phyloP scores from a whole-genome alignment of 768 basidiomycete genomes.

The Lactarius deliciosus region DNA sequence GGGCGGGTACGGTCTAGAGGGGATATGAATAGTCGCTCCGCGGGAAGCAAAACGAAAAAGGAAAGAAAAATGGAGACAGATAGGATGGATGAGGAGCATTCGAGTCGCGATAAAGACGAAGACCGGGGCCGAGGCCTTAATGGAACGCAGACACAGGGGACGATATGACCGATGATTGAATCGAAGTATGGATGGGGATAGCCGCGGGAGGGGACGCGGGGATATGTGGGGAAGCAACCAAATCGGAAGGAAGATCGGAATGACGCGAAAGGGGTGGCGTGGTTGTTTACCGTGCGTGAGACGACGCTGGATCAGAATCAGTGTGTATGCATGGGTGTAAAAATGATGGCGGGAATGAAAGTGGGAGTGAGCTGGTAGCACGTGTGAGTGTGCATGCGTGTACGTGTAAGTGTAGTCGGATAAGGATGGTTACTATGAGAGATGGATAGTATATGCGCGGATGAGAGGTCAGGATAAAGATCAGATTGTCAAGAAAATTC shows the following conservation, averaged over 20 bases:
- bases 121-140: conserved; percentile 15
- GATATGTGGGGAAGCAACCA: conserved; percentile 26
- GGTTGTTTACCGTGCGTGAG: background rate
- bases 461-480: background rate
- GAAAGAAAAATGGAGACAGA: background rate
- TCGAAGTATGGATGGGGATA: conserved; percentile 11
- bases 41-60: conserved; percentile 5
- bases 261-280: conserved; percentile 13
- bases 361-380: conserved; percentile 10
- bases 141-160: background rate
- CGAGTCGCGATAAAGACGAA: conserved; percentile 7
- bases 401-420: background rate
- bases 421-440: background rate
- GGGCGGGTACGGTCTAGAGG: background rate
- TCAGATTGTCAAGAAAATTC: background rate
- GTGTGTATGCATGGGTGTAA: background rate
- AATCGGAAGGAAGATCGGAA: conserved; percentile 23
- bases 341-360: conserved; percentile 13
- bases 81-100: background rate
- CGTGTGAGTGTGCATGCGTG: background rate
- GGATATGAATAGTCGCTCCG: conserved; percentile 13
- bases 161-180: conserved; percentile 8
- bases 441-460: conserved; percentile 1
- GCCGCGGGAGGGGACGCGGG: conserved; percentile 25
- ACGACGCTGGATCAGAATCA: conserved; percentile 8